phyloP scores from a whole-genome alignment of 2,329 filamentous ascomycete genomes.

The Xylariaceae sp. region DNA sequence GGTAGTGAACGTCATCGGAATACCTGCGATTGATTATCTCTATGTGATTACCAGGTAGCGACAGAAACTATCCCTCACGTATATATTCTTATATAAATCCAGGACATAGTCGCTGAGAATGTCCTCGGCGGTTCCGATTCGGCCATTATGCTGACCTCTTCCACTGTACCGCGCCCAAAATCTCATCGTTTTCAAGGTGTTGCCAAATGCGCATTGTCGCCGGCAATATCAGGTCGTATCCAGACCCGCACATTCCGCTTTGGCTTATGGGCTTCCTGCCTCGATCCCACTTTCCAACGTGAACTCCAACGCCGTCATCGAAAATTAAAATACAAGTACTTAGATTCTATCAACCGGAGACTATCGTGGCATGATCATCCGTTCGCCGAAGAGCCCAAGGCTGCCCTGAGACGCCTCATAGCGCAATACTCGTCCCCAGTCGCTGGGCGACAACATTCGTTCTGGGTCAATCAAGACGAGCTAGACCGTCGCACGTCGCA shows the following conservation, averaged over 20 bases:
- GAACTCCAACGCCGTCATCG: conserved; percentile 44
- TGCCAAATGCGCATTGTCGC: conserved; percentile 6
- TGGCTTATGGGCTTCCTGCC: conserved; percentile 42
- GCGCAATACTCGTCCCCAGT: conserved; percentile 37
- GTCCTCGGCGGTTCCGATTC: conserved; percentile 1
- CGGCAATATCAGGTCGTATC: conserved; percentile 26
- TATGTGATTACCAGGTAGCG: too few species aligned
- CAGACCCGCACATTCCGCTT: conserved; percentile 48
- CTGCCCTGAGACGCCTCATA: conserved; percentile 39
- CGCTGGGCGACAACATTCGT: conserved; percentile 24
- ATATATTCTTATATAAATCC: background rate
- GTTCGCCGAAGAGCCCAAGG: conserved; percentile 32
- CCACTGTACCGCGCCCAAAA: conserved; percentile 26
- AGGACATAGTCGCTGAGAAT: conserved; percentile 14
- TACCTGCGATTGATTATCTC: too few species aligned
- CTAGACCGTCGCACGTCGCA: conserved; percentile 33
- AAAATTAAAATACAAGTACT: conserved; percentile 41
- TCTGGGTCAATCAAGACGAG: conserved; percentile 35
- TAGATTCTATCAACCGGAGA: conserved; percentile 41
- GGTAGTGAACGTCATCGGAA: too few species aligned
- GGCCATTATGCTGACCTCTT: conserved; percentile 33
- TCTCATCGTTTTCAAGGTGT: conserved; percentile 20
- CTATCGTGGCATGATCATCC: conserved; percentile 43
- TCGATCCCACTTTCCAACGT: conserved; percentile 38
- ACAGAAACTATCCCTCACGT: background rate